Base-by-base conservation (phyloP, 495 filamentous ascomycete genomes). In the Elasticomyces elasticus region DNA sequence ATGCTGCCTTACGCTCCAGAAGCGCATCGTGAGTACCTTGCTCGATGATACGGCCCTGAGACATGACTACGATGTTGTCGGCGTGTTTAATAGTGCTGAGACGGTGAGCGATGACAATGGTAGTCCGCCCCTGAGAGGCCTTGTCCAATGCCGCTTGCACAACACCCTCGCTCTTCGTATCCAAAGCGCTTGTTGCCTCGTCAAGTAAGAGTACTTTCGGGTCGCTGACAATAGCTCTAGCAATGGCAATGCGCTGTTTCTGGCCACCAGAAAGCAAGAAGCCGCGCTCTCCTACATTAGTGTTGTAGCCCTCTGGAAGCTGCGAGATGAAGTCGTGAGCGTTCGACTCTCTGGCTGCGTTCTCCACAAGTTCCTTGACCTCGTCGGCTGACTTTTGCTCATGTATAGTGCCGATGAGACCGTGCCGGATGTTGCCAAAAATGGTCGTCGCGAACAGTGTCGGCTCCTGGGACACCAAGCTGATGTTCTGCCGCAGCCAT, bases 181-280 rank as follows among this genome's bases (percentile, higher is more conserved):
- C 92, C n/a, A 98, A 75, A 1, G 89, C 89, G 26, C 84, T 87
- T 1, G 92, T 98, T 20, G 92, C 92, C 69, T 98, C 92, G 62
- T 98, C 92, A 15, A 98, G 80, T 2, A 98, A 72, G 0, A 98
- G 75, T 62, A 98, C 88, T 72, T 92, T 94, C n/a, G 92, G 92
- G 64, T 98, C 85, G 42, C 82, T 87, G 25, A 97, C 87, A 51
- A 98, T 81, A 27, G 90, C 91, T 62, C 92, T 80, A 7, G 92
- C 91, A 69, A 85, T 85, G 3, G 81, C 80, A 66, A 96, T 92
- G 55, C 92, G 86, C 66, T 98, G 92, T 67, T 95, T 96, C 71
- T 98, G 92, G 25, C 92, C 92, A 67, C 92, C 92, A 51, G 85
- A 90, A 31, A 98, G 75, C 37, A 95, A 69, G 67, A 94, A 94